Evolutionary conservation across 352 stramenopile species (phyloP).

Genomic region (Pythium aquatile): DNA sequence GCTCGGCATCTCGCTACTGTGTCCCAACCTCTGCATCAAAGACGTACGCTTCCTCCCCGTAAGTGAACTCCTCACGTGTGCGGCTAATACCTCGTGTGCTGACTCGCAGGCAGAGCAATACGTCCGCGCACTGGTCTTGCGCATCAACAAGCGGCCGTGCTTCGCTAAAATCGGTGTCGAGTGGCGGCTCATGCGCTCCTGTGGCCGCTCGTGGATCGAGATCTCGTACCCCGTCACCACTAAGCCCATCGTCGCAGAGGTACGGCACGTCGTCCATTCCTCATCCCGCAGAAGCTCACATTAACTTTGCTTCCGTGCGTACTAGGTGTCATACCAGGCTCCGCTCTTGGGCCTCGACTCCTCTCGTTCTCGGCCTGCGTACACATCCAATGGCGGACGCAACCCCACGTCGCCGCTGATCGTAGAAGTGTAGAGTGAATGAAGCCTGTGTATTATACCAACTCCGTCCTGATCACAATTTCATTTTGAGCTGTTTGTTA

Average conservation of each 20-base stretch:
- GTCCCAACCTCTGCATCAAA: conserved; percentile 70
- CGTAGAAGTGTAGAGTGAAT: conserved; percentile 16
- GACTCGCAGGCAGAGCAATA: conserved; percentile 62
- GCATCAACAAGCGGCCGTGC: conserved; percentile 64
- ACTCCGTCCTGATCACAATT: background rate
- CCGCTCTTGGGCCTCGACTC: conserved; percentile 12
- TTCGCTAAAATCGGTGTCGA: conserved; percentile 56
- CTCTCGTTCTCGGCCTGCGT: background rate
- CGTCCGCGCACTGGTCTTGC: conserved; percentile 46
- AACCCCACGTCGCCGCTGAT: conserved; percentile 21
- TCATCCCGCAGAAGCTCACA: no score
- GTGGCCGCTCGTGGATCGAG: conserved; percentile 67
- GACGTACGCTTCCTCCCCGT: conserved; percentile 39
- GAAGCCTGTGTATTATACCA: background rate
- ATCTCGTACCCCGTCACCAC: conserved; percentile 51
- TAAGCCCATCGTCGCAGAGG: conserved; percentile 30
- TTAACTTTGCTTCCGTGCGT: background rate
- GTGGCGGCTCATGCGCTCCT: conserved; percentile 57
- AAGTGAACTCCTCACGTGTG: background rate
- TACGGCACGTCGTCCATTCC: background rate
- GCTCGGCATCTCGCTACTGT: conserved; percentile 59
- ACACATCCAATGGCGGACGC: conserved; percentile 17
- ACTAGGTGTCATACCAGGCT: conserved; percentile 19
- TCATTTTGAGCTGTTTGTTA: background rate
- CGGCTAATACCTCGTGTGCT: background rate